Percentiles rank a stretch among this genome's conserved stretches.
Evolutionary conservation across 805 yeast genomes (phyloP).

Genomic region (Pichia gijzeniarum): DNA sequence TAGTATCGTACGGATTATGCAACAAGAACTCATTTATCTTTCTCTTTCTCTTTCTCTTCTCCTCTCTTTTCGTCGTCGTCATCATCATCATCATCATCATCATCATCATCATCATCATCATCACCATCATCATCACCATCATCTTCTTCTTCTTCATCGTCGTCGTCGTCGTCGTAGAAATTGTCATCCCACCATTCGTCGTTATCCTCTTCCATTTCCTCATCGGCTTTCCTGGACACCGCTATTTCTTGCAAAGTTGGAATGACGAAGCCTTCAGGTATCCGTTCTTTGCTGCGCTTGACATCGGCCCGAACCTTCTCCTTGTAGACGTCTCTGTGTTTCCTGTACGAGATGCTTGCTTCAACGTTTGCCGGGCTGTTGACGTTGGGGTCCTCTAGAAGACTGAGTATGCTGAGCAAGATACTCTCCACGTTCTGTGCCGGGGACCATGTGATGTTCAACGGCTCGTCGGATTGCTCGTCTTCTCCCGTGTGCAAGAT

Average conservation of each 20-base stretch:
- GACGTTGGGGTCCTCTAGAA: conserved; percentile 91
- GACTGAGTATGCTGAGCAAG: conserved; percentile 82
- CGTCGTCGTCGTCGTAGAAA: conserved; percentile 29
- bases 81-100: conserved; percentile 7
- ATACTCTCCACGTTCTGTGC: conserved; percentile 92
- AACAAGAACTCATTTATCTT: too few species aligned
- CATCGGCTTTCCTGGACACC: conserved; percentile 19
- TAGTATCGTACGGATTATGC: conserved; percentile 9
- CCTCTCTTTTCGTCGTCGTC: too few species aligned
- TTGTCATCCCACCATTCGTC: conserved; percentile 31
- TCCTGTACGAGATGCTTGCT: conserved; percentile 91
- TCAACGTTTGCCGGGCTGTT: conserved; percentile 95
- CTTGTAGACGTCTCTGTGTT: conserved; percentile 72
- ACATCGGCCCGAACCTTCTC: conserved; percentile 77
- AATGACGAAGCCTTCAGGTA: conserved; percentile 80
- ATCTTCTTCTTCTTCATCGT: conserved; percentile 27
- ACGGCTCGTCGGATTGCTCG: conserved; percentile 90
- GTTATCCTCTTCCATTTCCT: conserved; percentile 24
- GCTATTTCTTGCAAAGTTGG: conserved; percentile 60
- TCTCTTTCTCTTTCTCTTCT: too few species aligned
- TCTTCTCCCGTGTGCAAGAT: conserved; percentile 82
- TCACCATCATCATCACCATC: conserved; percentile 26
- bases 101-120: conserved; percentile 22
- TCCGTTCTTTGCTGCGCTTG: conserved; percentile 70
- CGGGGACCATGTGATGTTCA: conserved; percentile 91